Evolutionary conservation across 2,329 filamentous ascomycete genomes (phyloP), one percentile per base, ranked within the genome.

Genomic region (Mariannaea elegans): DNA sequence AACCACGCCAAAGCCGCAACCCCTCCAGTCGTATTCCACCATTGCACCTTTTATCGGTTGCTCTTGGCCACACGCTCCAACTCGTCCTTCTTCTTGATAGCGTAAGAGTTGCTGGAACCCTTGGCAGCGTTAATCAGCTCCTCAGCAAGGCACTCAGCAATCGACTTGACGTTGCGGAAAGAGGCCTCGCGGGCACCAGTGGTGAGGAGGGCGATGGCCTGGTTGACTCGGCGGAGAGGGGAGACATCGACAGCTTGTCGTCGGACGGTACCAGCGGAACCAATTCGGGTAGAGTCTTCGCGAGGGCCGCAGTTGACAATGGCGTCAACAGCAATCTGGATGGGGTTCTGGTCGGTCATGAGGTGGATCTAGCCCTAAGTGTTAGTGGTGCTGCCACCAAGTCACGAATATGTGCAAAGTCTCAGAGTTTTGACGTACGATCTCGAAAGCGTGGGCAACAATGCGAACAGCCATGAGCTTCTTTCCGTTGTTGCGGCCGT

Each of bases 41-140:
- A 51, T 69, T 66, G 62, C 65, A 67, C 71, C 77, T 73, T 94
- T 94, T 98, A 99, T 91, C 95, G 92, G 91, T 99, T 99, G 89
- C 89, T 93, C 93, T 99, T 99, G 85, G 95, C 95, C 77, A 99
- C 95, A 95, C 95, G 95, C 91, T 99, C 95, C 86, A 99, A 85
- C 91, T 99, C 96, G 84, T 99, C 95, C 94, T 99, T 99, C 93
- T 99, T 99, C 93, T 99, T 99, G 90, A 99, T 99, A 78, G 96
- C 95, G 83, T 98, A 99, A 74, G 94, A 97, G 93, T 99, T 99
- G 86, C 92, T 96, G 90, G 91, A 96, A 79, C 95, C 95, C 93
- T 99, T 99, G 83, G 96, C 96, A 81, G 96, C 96, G 89, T 99
- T 99, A 91, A 99, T 98, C 82, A 99, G 89, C 90, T 99, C 95